A percentile compares a stretch with the other conserved stretches of the same genome.
Evolutionary conservation across 2,329 filamentous ascomycete genomes (phyloP).

Genomic region (Aspergillus pseudonomiae): DNA sequence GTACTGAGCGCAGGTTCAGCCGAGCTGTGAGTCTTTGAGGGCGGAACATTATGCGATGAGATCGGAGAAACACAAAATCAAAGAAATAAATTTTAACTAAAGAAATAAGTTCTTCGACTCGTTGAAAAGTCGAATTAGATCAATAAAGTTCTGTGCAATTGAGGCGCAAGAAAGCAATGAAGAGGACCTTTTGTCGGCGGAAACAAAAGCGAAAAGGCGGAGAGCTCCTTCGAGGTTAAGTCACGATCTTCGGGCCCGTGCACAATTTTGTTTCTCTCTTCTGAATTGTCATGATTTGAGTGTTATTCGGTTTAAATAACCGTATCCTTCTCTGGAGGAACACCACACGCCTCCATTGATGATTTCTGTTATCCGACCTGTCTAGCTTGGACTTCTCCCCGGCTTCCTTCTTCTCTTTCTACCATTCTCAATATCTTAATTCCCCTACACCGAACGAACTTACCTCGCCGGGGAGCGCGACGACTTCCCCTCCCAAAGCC

Average conservation of each 20-base stretch:
- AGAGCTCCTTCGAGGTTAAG: slow-evolving; percentile 9
- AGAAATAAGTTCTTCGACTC: not conserved
- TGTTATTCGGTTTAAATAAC: slow-evolving; percentile 17
- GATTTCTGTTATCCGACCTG: slow-evolving; percentile 10
- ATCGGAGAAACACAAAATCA: not conserved
- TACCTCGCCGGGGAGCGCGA: slow-evolving; percentile 29
- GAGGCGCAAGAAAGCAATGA: not conserved
- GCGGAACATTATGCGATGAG: slow-evolving; percentile 34
- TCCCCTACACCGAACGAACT: slow-evolving; percentile 22
- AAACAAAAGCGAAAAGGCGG: slow-evolving; percentile 25
- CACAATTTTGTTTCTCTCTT: slow-evolving; percentile 39
- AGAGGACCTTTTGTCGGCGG: slow-evolving; percentile 11
- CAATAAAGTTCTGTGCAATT: not conserved
- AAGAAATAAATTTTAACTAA: not conserved
- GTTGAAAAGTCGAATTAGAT: not conserved
- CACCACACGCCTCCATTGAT: slow-evolving; percentile 24
- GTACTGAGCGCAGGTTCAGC: slow-evolving; percentile 32
- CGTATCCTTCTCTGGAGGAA: slow-evolving; percentile 7
- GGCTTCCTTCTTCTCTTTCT: slow-evolving; percentile 1
- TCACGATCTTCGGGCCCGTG: slow-evolving; percentile 35
- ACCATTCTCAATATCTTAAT: slow-evolving; percentile 16
- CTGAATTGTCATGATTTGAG: slow-evolving; percentile 15
- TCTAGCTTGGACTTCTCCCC: slow-evolving; percentile 11
- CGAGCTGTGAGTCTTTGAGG: slow-evolving; percentile 33
- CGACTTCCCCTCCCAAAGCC: slow-evolving; percentile 11